phyloP scores from a whole-genome alignment of 192 early-diverging fungal species.

The Coemansia sp. region DNA sequence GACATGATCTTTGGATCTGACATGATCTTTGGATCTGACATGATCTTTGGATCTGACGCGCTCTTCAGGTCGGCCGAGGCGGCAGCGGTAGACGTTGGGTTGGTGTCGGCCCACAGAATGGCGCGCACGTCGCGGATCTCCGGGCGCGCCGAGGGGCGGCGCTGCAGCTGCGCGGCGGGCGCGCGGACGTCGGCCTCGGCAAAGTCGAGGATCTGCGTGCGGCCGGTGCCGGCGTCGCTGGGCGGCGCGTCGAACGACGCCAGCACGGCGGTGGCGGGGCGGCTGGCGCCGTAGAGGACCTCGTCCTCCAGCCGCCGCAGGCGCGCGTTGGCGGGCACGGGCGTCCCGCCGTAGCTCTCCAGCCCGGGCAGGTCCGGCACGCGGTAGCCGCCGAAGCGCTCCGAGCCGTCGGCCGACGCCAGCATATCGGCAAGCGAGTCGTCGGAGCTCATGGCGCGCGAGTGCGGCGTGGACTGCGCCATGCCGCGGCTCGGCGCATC shows the following conservation, averaged over 20 bases:
- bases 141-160: slow-evolving; percentile 41
- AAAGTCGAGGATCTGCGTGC: slow-evolving; percentile 52
- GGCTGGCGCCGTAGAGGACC: slow-evolving; percentile 26
- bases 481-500: neutral
- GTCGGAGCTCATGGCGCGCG: slow-evolving; percentile 32
- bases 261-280: neutral
- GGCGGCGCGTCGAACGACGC: slow-evolving; percentile 34
- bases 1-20: too few relatives aligned
- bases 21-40: too few relatives aligned
- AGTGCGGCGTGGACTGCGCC: slow-evolving; percentile 38
- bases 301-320: slow-evolving; percentile 35
- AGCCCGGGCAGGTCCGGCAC: slow-evolving; percentile 23
- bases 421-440: slow-evolving; percentile 41
- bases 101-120: slow-evolving; percentile 32
- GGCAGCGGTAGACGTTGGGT: slow-evolving; percentile 13
- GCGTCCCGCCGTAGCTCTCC: slow-evolving; percentile 16
- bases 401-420: slow-evolving; percentile 19
- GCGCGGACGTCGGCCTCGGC: slow-evolving; percentile 22
- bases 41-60: neutral
- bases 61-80: slow-evolving; percentile 9
- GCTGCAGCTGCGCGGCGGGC: neutral
- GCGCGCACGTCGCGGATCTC: slow-evolving; percentile 45
- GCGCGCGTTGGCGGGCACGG: slow-evolving; percentile 20
- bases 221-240: slow-evolving; percentile 49
- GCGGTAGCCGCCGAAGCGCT: slow-evolving; percentile 9